Conservation (phyloP, 2,329 filamentous ascomycete genomes). For the Xylogone sp. region DNA sequence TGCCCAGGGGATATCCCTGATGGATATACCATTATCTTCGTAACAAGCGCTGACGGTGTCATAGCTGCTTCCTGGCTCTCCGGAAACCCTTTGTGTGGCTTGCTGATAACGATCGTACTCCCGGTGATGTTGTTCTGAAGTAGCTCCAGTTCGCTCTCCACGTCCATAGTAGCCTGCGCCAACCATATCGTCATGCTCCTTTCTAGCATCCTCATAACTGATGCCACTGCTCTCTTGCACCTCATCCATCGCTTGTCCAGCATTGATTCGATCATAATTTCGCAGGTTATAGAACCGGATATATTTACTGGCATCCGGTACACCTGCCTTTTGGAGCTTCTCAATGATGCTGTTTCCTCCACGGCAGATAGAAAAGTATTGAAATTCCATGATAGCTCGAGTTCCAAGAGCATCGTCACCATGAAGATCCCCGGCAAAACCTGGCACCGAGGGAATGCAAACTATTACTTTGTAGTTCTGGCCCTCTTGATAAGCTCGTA, state of each 20-base stretch:
- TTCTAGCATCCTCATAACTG: conserved; percentile 61
- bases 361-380: conserved; percentile 76
- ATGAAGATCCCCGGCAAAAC: conserved; percentile 76
- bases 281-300: conserved; percentile 83
- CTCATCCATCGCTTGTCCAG: conserved; percentile 54
- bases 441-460: conserved; percentile 75
- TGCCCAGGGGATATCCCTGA: conserved; percentile 55
- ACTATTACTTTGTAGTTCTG: conserved; percentile 73
- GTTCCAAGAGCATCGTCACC: conserved; percentile 71
- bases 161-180: conserved; percentile 38
- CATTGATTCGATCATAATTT: conserved; percentile 81
- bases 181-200: conserved; percentile 57
- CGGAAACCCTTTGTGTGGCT: conserved; percentile 49
- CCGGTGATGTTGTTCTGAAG: conserved; percentile 27
- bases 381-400: conserved; percentile 83
- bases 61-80: conserved; percentile 52
- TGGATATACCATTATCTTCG: conserved; percentile 72
- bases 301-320: conserved; percentile 66
- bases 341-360: conserved; percentile 78
- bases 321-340: conserved; percentile 57
- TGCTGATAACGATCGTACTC: conserved; percentile 61
- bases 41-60: conserved; percentile 78
- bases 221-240: conserved; percentile 63
- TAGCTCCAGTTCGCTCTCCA: conserved; percentile 32
- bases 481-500: conserved; percentile 62